Percentiles rank a stretch among this genome's conserved stretches.
These are phyloP conservation scores for Pseudocercospora crystallina DNA, from an alignment of 2,329 filamentous ascomycete species.

Conservation along the genomic window DNA sequence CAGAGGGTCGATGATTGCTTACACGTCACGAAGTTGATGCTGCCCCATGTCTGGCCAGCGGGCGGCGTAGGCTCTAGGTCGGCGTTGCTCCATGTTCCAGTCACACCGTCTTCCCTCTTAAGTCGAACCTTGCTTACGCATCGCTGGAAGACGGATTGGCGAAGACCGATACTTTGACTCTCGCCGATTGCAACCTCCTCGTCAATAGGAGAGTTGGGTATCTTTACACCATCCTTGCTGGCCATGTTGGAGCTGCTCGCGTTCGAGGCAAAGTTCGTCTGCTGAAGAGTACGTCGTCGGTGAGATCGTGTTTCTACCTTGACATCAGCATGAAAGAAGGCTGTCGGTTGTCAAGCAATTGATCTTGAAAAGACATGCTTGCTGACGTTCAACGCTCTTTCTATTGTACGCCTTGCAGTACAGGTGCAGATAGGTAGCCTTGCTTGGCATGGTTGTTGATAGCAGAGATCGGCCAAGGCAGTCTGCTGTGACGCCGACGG, in stretches of 20 bases:
- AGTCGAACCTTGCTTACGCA: not conserved
- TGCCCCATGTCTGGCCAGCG: conserved; percentile 17
- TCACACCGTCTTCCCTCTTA: not conserved
- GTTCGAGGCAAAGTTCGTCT: no score
- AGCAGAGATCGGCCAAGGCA: conserved; percentile 4
- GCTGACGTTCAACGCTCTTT: no score
- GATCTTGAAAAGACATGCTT: no score
- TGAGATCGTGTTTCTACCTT: no score
- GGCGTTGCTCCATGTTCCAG: conserved; percentile 12
- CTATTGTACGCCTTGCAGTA: no score
- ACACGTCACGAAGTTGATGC: conserved; percentile 10
- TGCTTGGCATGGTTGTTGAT: not conserved
- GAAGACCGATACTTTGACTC: not conserved
- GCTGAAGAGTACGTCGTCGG: no score
- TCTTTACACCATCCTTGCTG: not conserved
- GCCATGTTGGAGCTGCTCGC: not conserved
- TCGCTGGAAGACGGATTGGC: not conserved
- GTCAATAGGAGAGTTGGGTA: not conserved
- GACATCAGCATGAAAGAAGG: no score
- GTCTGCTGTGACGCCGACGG: not conserved
- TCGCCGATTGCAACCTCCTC: not conserved
- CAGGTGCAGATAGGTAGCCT: no score
- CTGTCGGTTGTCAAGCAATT: no score
- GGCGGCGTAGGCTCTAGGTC: conserved; percentile 21
- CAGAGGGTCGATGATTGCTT: no score